Evolutionary conservation across 225 moss, liverwort and hornwort genomes (phyloP).

Genomic region (Marchantia polymorpha): DNA sequence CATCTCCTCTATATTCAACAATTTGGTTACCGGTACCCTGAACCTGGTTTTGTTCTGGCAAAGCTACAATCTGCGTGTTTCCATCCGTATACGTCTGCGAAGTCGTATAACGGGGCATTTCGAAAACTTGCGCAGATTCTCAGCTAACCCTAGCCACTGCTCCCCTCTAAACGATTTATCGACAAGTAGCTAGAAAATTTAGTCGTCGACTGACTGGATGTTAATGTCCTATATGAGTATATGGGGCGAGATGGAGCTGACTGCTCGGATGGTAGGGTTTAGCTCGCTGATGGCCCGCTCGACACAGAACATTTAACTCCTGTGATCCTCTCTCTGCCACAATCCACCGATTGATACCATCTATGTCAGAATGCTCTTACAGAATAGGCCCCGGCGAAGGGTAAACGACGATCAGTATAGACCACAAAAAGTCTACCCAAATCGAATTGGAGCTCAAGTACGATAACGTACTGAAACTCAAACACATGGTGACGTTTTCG

Average conservation of each 20-base stretch:
- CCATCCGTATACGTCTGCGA: conserved; percentile 78
- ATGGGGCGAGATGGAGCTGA: too few species aligned
- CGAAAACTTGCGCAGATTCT: neutral
- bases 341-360: neutral
- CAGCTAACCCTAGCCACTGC: too few species aligned
- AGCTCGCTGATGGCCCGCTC: too few species aligned
- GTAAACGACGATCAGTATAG: neutral
- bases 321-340: neutral
- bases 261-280: too few species aligned
- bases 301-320: neutral
- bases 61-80: conserved; percentile 80
- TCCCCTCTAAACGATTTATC: too few species aligned
- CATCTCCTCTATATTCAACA: conserved; percentile 70
- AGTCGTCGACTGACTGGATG: too few species aligned
- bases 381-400: neutral
- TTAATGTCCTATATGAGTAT: too few species aligned
- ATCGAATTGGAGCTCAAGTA: neutral
- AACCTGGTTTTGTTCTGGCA: conserved; percentile 50
- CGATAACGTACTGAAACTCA: neutral
- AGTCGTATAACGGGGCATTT: conserved; percentile 79
- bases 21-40: conserved; percentile 39
- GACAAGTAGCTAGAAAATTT: too few species aligned
- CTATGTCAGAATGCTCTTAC: neutral
- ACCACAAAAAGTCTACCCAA: neutral
- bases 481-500: neutral